Conservation (phyloP, 2,329 filamentous ascomycete species). For the Dendryphion nanum region DNA sequence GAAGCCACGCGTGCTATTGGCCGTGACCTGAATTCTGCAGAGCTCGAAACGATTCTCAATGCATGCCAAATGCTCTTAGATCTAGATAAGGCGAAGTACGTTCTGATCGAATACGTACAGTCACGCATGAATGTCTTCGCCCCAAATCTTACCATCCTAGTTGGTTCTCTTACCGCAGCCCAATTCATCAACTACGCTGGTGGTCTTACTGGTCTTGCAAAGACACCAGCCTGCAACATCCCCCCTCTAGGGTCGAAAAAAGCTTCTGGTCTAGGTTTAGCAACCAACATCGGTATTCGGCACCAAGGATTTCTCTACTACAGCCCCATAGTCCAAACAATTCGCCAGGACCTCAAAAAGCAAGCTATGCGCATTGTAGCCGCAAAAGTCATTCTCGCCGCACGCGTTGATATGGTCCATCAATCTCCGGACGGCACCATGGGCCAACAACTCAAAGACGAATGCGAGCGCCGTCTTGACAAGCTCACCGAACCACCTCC, state of each 20-base stretch:
- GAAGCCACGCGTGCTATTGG: conserved; percentile 90
- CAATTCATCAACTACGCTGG: conserved; percentile 95
- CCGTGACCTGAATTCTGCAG: conserved; percentile 69
- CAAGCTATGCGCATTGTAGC: conserved; percentile 95
- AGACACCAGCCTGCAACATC: conserved; percentile 91
- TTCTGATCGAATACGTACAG: conserved; percentile 89
- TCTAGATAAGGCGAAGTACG: conserved; percentile 82
- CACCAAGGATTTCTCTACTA: conserved; percentile 94
- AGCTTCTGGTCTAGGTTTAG: conserved; percentile 75
- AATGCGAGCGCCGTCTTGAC: conserved; percentile 82
- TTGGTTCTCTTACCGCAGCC: conserved; percentile 89
- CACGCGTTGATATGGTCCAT: conserved; percentile 84
- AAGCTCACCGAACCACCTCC: conserved; percentile 90
- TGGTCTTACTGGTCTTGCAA: conserved; percentile 82
- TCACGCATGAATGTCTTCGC: conserved; percentile 96
- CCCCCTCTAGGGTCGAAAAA: conserved; percentile 89
- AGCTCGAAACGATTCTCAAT: conserved; percentile 69
- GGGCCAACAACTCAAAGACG: conserved; percentile 76
- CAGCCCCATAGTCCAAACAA: conserved; percentile 81
- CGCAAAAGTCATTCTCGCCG: conserved; percentile 90
- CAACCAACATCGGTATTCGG: conserved; percentile 86
- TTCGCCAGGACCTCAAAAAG: conserved; percentile 82
- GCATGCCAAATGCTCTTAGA: conserved; percentile 88
- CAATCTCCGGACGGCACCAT: conserved; percentile 77
- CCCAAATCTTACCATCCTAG: conserved; percentile 85